A percentile compares a stretch with the other conserved stretches of the same genome.
Conservation (phyloP, 352 stramenopile species). For the Phytophthora ramorum region DNA sequence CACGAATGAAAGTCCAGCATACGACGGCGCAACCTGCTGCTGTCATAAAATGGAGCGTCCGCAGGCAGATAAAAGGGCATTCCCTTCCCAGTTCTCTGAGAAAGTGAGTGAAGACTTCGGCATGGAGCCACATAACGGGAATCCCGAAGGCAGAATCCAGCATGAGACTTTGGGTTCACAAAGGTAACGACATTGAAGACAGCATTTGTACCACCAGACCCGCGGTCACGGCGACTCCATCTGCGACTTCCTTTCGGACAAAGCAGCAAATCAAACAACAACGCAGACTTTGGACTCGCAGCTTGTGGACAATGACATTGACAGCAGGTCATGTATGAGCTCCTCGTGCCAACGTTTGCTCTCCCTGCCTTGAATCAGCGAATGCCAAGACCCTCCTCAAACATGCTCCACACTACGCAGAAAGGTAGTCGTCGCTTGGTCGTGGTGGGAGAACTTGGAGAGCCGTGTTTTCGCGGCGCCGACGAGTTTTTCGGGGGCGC, state of each 20-base stretch:
- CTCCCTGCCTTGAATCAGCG: no score
- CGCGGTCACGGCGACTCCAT: no score
- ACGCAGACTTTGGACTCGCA: no score
- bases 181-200: neutral
- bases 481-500: neutral
- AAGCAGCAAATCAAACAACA: no score
- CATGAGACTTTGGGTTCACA: neutral
- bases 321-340: no score
- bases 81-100: neutral
- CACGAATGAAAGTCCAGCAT: constrained; percentile 22
- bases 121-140: neutral
- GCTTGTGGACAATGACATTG: no score
- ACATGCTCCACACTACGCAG: neutral
- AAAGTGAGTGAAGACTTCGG: neutral
- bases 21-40: constrained; percentile 18
- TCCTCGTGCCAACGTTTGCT: no score
- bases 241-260: no score
- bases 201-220: no score
- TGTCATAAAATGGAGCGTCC: constrained; percentile 10
- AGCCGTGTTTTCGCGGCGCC: neutral
- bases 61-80: neutral
- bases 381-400: neutral
- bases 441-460: neutral
- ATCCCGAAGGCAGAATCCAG: neutral
- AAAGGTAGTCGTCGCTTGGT: neutral